Evolutionary conservation across 176 grass and related monocot species (phyloP), one percentile per base, ranked within the genome.

Genomic region (Leersia perrieri): DNA sequence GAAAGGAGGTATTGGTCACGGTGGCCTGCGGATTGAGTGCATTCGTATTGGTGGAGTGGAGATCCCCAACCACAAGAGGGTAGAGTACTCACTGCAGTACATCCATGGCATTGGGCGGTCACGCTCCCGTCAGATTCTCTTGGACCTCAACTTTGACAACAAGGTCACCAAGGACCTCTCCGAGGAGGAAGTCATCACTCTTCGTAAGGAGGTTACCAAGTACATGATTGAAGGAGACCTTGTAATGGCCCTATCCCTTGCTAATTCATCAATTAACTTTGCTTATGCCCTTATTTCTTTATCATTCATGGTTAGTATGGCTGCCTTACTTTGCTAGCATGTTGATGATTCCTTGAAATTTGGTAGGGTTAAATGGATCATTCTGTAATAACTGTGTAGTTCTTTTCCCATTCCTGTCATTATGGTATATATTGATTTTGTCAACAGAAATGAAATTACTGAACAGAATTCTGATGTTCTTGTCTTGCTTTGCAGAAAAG

Each of bases 141-240:
- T 89, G 79, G 88, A 89, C 87, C 89, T 98, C 78, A 76, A 75
- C 30, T 79, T 98, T 31, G 86, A 87, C 13, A 93, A 98, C 84
- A 98, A 93, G 88, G 69, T 93, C 77, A 91, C 90, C 41, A 95
- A 86, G 87, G 90, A 95, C 33, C 92, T 95, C 71, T 83, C 84
- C 0, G 96, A 98, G 53, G 90, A 98, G 70, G 92, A 98, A 76
- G 92, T 93, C 64, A 95, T 91, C 63, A 80, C 83, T 7, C 88
- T 98, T 45, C 88, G 96, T 85, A 94, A 98, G 74, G 96, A 98
- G 63, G 92, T 98, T 57, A 77, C 86, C 68, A 93, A 93, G 63
- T 98, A 98, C 85, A 95, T 93, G 96, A 95, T 93, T 63, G 90
- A 95, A 82, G 92, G 96, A 74, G 96, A 98, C 79, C 90, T 98